Conservation (phyloP, 495 filamentous ascomycete genomes). For the Cryomyces minteri region DNA sequence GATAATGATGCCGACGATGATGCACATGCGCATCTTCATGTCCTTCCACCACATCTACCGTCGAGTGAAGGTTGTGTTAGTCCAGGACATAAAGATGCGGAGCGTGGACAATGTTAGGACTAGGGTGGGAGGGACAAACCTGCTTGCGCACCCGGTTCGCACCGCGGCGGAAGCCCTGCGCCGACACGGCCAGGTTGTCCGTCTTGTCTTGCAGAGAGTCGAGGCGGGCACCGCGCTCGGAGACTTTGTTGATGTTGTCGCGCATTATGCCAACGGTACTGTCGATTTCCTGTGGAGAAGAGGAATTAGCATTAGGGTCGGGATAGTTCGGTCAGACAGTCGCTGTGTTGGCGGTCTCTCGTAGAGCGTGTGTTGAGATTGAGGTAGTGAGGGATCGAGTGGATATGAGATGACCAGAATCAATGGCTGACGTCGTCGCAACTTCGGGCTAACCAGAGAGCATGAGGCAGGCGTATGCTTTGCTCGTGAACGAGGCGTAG, state of each 20-base stretch:
- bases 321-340: too few relatives aligned
- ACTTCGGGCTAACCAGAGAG: too few relatives aligned
- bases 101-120: background rate
- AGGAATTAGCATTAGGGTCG: background rate
- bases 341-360: too few relatives aligned
- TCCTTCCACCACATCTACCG: conserved; percentile 83
- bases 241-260: conserved; percentile 25
- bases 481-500: too few relatives aligned
- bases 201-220: conserved; percentile 91
- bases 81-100: background rate
- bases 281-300: conserved; percentile 65
- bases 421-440: too few relatives aligned
- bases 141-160: conserved; percentile 86
- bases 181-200: conserved; percentile 74
- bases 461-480: too few relatives aligned
- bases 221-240: conserved; percentile 76
- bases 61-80: background rate
- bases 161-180: conserved; percentile 85
- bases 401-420: too few relatives aligned
- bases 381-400: too few relatives aligned
- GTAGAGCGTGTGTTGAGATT: too few relatives aligned
- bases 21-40: conserved; percentile 98
- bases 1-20: conserved; percentile 74
- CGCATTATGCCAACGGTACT: conserved; percentile 52
- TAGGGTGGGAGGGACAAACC: background rate